Evolutionary conservation across 1,139 yeast genomes (phyloP), one percentile per base, ranked within the genome.

Genomic region (Scheffersomyces insectosa): DNA sequence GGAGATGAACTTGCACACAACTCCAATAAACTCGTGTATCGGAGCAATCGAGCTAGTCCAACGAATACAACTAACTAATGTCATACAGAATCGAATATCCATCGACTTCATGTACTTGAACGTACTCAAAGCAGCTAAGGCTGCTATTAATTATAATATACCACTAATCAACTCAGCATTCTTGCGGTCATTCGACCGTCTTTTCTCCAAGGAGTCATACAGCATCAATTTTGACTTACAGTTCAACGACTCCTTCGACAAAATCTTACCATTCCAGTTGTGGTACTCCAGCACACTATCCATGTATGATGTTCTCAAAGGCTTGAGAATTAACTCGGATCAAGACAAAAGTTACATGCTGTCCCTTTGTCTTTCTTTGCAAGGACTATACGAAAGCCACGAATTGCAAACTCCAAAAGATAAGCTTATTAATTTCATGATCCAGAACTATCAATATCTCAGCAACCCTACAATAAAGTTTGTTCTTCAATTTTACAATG

Each of bases 211-310:
- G 27, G 62, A 62, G 11, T 39, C 58, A 3, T 57, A 60, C 42
- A 41, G 42, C 3, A 57, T 56, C 7, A 59, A 52, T 40, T 53
- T 48, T 36, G 51, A 48, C 4, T 41, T 51, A 15, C 39, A 44
- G 7, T 40, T 42, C 27, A 45, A 42, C n/a, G 53, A 51, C 6
- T 39, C 57, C 1, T 52, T 63, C 38, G 58, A 49, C 16, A 50
- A 49, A 30, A 43, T 68, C 2, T 59, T 70, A 14, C 77, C 77
- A 11, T 72, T 72, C 49, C 79, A 77, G 37, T 55, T 75, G 14
- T 81, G 85, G 84, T 72, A 73, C 46, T 66, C 80, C 0, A 55
- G 66, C 2, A 59, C 67, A 1, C 52, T 57, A 12, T 77, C 83
- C 2, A 68, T 82, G 1, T 70, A 72, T 38, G 76, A 69, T 37